Percentiles rank a stretch among this genome's conserved stretches.
Evolutionary conservation across 768 basidiomycete genomes (phyloP).

Genomic region (Trametes sanguinea): DNA sequence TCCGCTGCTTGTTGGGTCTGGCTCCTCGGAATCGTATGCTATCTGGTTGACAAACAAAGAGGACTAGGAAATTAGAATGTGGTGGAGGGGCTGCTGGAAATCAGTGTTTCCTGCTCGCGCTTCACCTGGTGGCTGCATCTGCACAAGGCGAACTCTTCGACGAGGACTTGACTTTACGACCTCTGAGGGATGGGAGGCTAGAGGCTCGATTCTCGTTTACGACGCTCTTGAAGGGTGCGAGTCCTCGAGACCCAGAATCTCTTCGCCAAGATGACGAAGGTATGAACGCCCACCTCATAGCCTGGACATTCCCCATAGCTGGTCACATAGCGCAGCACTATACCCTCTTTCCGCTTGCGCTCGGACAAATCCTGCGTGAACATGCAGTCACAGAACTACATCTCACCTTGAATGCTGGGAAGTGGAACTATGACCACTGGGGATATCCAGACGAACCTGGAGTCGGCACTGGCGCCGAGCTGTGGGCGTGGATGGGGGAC

Average conservation of each 20-base stretch:
- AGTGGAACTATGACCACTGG: slow-evolving; percentile 87
- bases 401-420: slow-evolving; percentile 87
- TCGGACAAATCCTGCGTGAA: slow-evolving; percentile 85
- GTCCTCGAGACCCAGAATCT: slow-evolving; percentile 57
- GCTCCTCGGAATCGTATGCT: no score
- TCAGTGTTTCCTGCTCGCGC: slow-evolving; percentile 5
- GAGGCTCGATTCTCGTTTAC: slow-evolving; percentile 80
- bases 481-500: slow-evolving; percentile 92
- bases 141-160: slow-evolving; percentile 47
- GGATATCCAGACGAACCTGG: slow-evolving; percentile 75
- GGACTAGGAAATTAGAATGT: not conserved
- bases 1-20: no score
- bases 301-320: not conserved
- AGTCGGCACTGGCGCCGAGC: slow-evolving; percentile 83
- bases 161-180: slow-evolving; percentile 55
- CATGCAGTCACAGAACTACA: slow-evolving; percentile 88
- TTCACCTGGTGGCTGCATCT: slow-evolving; percentile 14
- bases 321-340: slow-evolving; percentile 73
- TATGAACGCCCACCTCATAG: slow-evolving; percentile 35
- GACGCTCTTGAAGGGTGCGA: slow-evolving; percentile 55
- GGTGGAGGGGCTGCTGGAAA: slow-evolving; percentile 8
- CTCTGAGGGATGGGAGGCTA: slow-evolving; percentile 83
- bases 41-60: no score
- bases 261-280: slow-evolving; percentile 48
- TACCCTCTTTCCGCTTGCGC: slow-evolving; percentile 78